These are phyloP conservation scores for Exophiala lecanii-corni DNA, from an alignment of 2,329 filamentous ascomycete species.

Conservation along the genomic window DNA sequence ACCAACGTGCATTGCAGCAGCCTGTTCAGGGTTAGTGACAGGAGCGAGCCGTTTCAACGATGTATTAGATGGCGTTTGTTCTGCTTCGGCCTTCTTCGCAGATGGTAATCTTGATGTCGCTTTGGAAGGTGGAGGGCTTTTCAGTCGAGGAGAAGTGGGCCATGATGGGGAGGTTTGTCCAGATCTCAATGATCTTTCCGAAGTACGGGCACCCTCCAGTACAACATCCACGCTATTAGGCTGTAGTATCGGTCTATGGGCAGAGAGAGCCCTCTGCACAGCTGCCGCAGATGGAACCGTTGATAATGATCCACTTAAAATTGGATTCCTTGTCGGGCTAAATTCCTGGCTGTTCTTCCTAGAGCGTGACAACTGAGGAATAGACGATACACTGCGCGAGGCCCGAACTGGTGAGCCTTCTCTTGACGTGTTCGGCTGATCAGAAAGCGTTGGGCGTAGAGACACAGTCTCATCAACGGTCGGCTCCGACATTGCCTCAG, in stretches of 20 bases:
- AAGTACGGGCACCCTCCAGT: conserved; percentile 58
- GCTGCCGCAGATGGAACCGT: conserved; percentile 56
- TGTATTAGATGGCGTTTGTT: conserved; percentile 47
- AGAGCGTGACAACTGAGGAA: conserved; percentile 44
- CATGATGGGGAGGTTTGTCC: conserved; percentile 57
- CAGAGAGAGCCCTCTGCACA: conserved; percentile 63
- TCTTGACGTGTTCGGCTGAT: conserved; percentile 12
- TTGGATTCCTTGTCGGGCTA: conserved; percentile 53
- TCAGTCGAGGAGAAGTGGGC: conserved; percentile 72
- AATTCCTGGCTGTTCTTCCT: conserved; percentile 65
- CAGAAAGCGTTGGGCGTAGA: conserved; percentile 5
- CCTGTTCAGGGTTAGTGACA: conserved; percentile 17
- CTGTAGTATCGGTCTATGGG: conserved; percentile 61
- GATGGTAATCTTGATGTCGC: conserved; percentile 32
- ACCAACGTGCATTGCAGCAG: conserved; percentile 16
- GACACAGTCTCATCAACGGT: conserved; percentile 8
- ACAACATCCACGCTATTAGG: conserved; percentile 57
- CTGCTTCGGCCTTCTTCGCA: conserved; percentile 43
- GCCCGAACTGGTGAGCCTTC: conserved; percentile 18
- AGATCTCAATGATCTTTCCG: conserved; percentile 55
- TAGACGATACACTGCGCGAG: conserved; percentile 26
- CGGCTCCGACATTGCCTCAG: conserved; percentile 18
- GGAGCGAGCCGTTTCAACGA: conserved; percentile 42
- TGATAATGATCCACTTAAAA: conserved; percentile 38
- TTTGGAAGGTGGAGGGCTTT: conserved; percentile 64